These are phyloP conservation scores for Solanum medicagineum DNA, from an alignment of 257 asterid genomes.

Conservation along the genomic window DNA sequence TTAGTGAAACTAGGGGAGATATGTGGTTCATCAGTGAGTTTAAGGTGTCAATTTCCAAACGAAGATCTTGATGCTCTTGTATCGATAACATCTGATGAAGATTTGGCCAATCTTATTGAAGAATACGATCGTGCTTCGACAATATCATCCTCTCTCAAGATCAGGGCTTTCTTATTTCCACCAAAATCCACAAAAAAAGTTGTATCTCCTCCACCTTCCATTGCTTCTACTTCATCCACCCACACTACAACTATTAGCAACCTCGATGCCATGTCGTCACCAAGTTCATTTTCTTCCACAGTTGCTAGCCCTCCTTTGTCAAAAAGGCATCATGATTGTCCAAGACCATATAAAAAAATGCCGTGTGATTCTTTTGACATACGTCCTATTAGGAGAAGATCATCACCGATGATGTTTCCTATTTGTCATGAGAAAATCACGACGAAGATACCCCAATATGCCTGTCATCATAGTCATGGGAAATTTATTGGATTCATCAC, in stretches of 20 bases:
- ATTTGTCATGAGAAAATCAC: conserved; percentile 10
- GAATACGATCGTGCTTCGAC: conserved; percentile 47
- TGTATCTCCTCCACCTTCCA: conserved; percentile 34
- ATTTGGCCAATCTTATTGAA: conserved; percentile 61
- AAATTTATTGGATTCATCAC: conserved; percentile 33
- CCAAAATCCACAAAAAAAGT: conserved; percentile 32
- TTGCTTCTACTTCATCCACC: conserved; percentile 27
- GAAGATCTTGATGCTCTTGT: conserved; percentile 80
- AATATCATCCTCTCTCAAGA: conserved; percentile 28
- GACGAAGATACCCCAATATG: conserved; percentile 29
- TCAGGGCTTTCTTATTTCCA: conserved; percentile 49
- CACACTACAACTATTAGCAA: conserved; percentile 14
- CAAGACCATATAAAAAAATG: neutral
- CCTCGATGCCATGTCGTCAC: conserved; percentile 26
- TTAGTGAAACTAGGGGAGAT: conserved; percentile 52
- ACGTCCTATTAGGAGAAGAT: conserved; percentile 14
- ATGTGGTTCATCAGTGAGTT: conserved; percentile 47
- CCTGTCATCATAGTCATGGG: conserved; percentile 16
- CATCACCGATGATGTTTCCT: conserved; percentile 32
- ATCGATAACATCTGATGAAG: conserved; percentile 68
- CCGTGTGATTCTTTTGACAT: neutral
- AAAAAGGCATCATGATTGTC: neutral
- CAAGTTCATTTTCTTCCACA: conserved; percentile 19
- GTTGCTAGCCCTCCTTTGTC: neutral
- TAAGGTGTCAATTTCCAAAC: conserved; percentile 62